A percentile compares a stretch with the other conserved stretches of the same genome.
These are phyloP conservation scores for Wickerhamia fluorescens DNA, from an alignment of 805 yeast genomes.

Conservation along the genomic window DNA sequence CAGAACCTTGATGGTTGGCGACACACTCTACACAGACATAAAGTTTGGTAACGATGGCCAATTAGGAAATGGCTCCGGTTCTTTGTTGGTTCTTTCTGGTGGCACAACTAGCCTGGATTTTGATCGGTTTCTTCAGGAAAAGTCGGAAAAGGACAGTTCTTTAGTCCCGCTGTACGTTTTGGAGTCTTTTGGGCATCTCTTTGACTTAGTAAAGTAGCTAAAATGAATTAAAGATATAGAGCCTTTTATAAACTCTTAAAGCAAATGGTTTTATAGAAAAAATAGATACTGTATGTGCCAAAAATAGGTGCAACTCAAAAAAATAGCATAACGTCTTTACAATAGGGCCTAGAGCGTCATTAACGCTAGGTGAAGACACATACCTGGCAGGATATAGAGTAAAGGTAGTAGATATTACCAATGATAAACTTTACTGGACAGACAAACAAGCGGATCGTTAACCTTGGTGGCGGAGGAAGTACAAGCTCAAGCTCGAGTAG, in stretches of 20 bases:
- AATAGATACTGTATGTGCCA: too few species aligned
- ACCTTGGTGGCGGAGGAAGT: constrained; percentile 39
- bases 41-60: constrained; percentile 37
- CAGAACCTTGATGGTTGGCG: constrained; percentile 34
- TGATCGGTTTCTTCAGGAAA: constrained; percentile 5
- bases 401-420: too few species aligned
- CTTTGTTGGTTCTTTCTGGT: constrained; percentile 31
- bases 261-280: too few species aligned
- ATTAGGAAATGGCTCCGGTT: constrained; percentile 22
- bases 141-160: constrained; percentile 8
- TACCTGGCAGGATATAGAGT: too few species aligned
- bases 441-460: constrained; percentile 52
- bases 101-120: constrained; percentile 25
- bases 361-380: too few species aligned
- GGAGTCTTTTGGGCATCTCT: constrained; percentile 26
- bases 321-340: too few species aligned
- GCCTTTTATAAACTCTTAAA: too few species aligned
- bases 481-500: constrained; percentile 31
- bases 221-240: too few species aligned
- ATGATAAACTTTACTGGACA: constrained; percentile 64
- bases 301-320: too few species aligned
- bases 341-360: too few species aligned
- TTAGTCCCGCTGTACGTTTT: constrained; percentile 22
- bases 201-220: constrained; percentile 5
- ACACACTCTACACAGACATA: constrained; percentile 36